phyloP scores from a whole-genome alignment of 306 rosid species.

The Medicago ruthenica region DNA sequence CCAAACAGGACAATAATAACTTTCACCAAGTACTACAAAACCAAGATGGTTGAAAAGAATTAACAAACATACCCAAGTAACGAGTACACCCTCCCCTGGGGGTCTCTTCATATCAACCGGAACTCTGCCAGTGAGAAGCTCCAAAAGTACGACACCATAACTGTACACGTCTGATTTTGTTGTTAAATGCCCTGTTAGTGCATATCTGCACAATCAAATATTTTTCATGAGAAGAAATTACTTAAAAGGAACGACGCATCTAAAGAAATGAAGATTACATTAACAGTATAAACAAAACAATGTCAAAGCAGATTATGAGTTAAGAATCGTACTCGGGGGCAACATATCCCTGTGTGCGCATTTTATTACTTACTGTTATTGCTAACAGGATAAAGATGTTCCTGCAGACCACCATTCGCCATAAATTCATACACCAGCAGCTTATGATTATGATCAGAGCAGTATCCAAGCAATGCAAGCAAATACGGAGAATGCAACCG shows the following conservation, averaged over 20 bases:
- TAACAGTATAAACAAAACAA: slow-evolving; percentile 13
- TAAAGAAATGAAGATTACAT: slow-evolving; percentile 1
- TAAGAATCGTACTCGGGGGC: slow-evolving; percentile 79
- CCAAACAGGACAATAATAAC: not conserved
- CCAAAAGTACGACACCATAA: slow-evolving; percentile 91
- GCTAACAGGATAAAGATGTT: slow-evolving; percentile 81
- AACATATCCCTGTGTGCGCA: slow-evolving; percentile 70
- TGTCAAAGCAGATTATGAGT: slow-evolving; percentile 34
- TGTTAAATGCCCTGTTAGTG: slow-evolving; percentile 94
- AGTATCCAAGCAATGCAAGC: slow-evolving; percentile 85
- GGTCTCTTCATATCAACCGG: slow-evolving; percentile 97
- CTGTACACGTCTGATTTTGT: slow-evolving; percentile 95
- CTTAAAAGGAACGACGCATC: not conserved
- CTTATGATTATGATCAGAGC: slow-evolving; percentile 79
- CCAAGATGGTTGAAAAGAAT: slow-evolving; percentile 26
- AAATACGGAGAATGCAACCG: slow-evolving; percentile 84
- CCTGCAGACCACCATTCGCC: slow-evolving; percentile 91
- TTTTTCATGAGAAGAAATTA: slow-evolving; percentile 22
- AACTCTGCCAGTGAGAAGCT: slow-evolving; percentile 90
- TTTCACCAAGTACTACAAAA: not conserved
- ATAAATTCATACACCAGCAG: slow-evolving; percentile 90
- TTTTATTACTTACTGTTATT: slow-evolving; percentile 51
- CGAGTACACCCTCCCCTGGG: slow-evolving; percentile 87
- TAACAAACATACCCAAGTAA: slow-evolving; percentile 87
- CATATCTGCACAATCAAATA: slow-evolving; percentile 71